A percentile compares a stretch with the other conserved stretches of the same genome.
phyloP scores from a whole-genome alignment of 345 rosid species.

The Viola odorata region DNA sequence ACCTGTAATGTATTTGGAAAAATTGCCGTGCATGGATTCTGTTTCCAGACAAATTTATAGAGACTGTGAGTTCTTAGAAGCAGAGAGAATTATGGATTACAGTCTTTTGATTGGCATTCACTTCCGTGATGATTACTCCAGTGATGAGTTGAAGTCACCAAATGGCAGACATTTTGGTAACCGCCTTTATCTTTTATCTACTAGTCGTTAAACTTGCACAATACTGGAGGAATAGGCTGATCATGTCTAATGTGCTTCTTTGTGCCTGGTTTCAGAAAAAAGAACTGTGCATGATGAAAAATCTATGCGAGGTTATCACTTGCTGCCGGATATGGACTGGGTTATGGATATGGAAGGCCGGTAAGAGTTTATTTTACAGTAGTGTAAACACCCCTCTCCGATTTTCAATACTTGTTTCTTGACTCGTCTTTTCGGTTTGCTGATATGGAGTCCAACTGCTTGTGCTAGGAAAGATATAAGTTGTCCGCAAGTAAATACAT shows the following conservation, averaged over 20 bases:
- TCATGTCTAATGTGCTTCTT: not conserved
- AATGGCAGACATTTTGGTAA: slow-evolving; percentile 18
- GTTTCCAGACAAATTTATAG: slow-evolving; percentile 50
- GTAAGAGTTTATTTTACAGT: slow-evolving; percentile 23
- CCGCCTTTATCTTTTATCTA: not conserved
- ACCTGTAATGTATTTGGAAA: no score
- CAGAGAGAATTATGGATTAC: slow-evolving; percentile 64
- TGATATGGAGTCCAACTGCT: no score
- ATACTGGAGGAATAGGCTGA: not conserved
- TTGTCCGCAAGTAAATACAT: no score
- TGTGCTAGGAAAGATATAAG: no score
- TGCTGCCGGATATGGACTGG: slow-evolving; percentile 58
- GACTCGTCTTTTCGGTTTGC: no score
- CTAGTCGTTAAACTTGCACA: not conserved
- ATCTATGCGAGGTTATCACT: slow-evolving; percentile 51
- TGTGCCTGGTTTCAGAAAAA: slow-evolving; percentile 23
- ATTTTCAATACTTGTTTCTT: no score
- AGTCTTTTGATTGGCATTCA: slow-evolving; percentile 70
- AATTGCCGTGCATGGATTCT: not conserved
- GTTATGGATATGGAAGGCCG: slow-evolving; percentile 45
- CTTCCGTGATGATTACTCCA: slow-evolving; percentile 38
- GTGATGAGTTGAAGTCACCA: slow-evolving; percentile 27
- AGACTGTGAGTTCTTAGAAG: slow-evolving; percentile 66
- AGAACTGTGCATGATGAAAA: slow-evolving; percentile 27
- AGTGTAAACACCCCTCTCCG: not conserved